Percentiles rank a stretch among this genome's conserved stretches.
Evolutionary conservation across 371 early-diverging fungal species (phyloP).

Genomic region (Entomophthora muscae): DNA sequence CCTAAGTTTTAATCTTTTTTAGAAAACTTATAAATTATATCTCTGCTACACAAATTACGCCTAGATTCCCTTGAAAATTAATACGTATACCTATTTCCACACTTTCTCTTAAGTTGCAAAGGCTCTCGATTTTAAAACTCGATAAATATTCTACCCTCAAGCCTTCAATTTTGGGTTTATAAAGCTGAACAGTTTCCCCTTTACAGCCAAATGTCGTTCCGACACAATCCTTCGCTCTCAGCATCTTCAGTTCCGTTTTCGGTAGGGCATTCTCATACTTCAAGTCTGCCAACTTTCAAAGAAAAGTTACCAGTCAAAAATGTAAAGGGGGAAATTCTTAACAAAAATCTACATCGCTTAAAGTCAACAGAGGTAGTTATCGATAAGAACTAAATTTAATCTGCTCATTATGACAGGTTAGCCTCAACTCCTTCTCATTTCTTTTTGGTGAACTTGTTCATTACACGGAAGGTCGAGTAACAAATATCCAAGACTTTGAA

Average conservation of each 20-base stretch:
- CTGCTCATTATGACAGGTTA: constrained; percentile 30
- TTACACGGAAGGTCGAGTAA: constrained; percentile 83
- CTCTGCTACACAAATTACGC: no score
- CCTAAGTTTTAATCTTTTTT: no score
- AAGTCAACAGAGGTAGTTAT: not conserved
- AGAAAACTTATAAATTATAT: no score
- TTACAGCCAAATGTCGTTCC: no score
- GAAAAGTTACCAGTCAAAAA: not conserved
- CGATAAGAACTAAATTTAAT: not conserved
- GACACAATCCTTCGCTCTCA: not conserved
- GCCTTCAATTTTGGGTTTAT: no score
- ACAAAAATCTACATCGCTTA: not conserved
- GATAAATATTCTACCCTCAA: no score
- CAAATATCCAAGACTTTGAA: constrained; percentile 88
- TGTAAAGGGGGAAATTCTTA: not conserved
- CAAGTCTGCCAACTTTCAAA: not conserved
- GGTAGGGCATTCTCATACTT: not conserved
- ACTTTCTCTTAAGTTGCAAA: no score
- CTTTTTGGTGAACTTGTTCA: constrained; percentile 88
- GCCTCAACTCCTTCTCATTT: constrained; percentile 70
- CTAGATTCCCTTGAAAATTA: no score
- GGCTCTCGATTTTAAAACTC: no score
- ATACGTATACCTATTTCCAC: no score
- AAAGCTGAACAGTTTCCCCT: no score
- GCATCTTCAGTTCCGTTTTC: not conserved